phyloP scores from a whole-genome alignment of 2,329 filamentous ascomycete genomes.

The Ilyonectria sp. region DNA sequence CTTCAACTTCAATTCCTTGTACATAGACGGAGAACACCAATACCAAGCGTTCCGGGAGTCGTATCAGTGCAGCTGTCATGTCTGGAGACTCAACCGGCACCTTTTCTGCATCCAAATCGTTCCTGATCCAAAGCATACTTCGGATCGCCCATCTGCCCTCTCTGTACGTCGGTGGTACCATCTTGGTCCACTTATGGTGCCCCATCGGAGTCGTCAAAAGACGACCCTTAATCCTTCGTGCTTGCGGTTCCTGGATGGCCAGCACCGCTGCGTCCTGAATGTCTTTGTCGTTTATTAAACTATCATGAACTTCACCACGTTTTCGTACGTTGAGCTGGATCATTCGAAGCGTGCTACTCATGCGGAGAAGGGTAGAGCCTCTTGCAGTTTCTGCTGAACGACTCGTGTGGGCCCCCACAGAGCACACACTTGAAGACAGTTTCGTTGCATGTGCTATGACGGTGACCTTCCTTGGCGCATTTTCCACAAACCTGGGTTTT shows the following conservation, averaged over 20 bases:
- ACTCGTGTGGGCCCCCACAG: constrained; percentile 31
- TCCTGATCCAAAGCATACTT: constrained; percentile 37
- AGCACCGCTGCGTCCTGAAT: constrained; percentile 31
- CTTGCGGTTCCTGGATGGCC: constrained; percentile 36
- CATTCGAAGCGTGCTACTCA: constrained; percentile 38
- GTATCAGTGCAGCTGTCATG: constrained; percentile 25
- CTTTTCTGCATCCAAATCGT: neutral
- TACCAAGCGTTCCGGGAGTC: neutral
- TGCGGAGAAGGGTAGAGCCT: constrained; percentile 37
- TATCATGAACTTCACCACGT: constrained; percentile 33
- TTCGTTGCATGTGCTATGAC: constrained; percentile 36
- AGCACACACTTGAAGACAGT: constrained; percentile 34
- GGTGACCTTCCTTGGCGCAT: constrained; percentile 39
- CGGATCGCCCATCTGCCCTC: constrained; percentile 39
- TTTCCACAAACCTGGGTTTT: constrained; percentile 39
- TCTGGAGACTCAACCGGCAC: constrained; percentile 27
- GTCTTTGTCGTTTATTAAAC: constrained; percentile 39
- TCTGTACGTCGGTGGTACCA: constrained; percentile 29
- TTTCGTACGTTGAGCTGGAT: constrained; percentile 39
- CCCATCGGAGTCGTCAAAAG: constrained; percentile 35
- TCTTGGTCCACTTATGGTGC: constrained; percentile 34
- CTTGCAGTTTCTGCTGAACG: constrained; percentile 26
- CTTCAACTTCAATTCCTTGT: neutral
- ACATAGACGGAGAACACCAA: neutral
- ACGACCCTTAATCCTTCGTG: constrained; percentile 26